Evolutionary conservation across 805 yeast genomes (phyloP).

Genomic region (Candida railenensis): DNA sequence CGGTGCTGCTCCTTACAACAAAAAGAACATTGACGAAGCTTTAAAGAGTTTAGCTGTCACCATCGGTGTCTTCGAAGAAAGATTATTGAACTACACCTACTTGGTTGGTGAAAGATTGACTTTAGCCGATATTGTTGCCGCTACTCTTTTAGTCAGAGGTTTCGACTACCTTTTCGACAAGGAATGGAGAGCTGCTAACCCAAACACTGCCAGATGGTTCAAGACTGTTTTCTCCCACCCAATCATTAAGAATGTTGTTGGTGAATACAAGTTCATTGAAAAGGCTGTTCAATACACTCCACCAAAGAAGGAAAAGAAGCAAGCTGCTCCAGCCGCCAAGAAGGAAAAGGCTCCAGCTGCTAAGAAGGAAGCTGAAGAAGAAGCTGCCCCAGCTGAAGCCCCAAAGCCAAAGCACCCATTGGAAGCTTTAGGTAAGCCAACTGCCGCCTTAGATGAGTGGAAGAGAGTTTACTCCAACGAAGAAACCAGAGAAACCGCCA

Average conservation of each 20-base stretch:
- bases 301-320: constrained; percentile 74
- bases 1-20: constrained; percentile 76
- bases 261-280: constrained; percentile 56
- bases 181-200: constrained; percentile 63
- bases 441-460: constrained; percentile 83
- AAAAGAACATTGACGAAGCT: constrained; percentile 58
- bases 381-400: constrained; percentile 41
- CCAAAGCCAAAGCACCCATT: constrained; percentile 92
- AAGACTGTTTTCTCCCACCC: constrained; percentile 50
- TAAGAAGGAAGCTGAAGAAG: constrained; percentile 29
- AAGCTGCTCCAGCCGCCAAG: constrained; percentile 37
- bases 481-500: constrained; percentile 90
- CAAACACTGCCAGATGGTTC: constrained; percentile 71
- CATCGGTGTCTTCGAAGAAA: constrained; percentile 49
- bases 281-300: constrained; percentile 67
- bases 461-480: constrained; percentile 95
- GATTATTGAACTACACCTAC: constrained; percentile 60
- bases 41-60: constrained; percentile 36
- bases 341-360: constrained; percentile 24
- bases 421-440: constrained; percentile 73
- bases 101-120: constrained; percentile 61
- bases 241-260: constrained; percentile 47
- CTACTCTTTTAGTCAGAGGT: constrained; percentile 50
- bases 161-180: constrained; percentile 59
- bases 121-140: constrained; percentile 62